Base-by-base conservation (phyloP, 257 asterid species). In the Salvia hispanica region DNA sequence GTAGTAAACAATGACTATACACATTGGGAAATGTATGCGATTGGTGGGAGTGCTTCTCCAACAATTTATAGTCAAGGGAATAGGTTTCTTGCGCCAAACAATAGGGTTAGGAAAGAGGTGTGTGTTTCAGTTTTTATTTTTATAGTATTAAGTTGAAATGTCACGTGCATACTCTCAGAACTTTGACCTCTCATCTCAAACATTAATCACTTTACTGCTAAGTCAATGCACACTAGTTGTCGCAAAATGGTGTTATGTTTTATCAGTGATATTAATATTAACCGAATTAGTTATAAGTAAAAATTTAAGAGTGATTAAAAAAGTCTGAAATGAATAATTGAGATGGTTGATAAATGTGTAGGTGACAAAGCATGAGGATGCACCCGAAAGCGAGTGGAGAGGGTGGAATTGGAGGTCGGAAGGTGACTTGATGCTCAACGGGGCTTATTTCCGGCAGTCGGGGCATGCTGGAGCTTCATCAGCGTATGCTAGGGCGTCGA, bases 311-410 rank as follows among this genome's bases (percentile, higher is more conserved):
- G 31, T 25, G 31, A 25, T 25, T 25, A 25, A 25, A 25, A 25
- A 25, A 25, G 31, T 25, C 0, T 3, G 40, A 4, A 4, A 4
- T 4, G 7, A 36, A 36, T 4, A 36, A 7, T 39, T 39, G 43
- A 39, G 43, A 39, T 6, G 43, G 9, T 39, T 39, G 43, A 39
- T 15, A 42, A 55, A 4, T 73, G 67, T 53, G 64, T 53, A 88
- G 95, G 97, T 88, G 72, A 91, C 97, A 0, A 91, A 91, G 79
- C 96, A 91, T 11, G 97, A 91, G 79, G 86, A 85, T 48, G 96
- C 97, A 3, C 89, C 95, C 13, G 96, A 91, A 57, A 88, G 86
- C 36, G 84, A 88, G 72, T 91, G 97, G 97, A 83, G 59, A 0
- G 37, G 62, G 47, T 91, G 97, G 96, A 91, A 88, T 72, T 91